These are phyloP conservation scores for Maudiozyma bulderi DNA, from an alignment of 805 yeast genomes.

Conservation along the genomic window DNA sequence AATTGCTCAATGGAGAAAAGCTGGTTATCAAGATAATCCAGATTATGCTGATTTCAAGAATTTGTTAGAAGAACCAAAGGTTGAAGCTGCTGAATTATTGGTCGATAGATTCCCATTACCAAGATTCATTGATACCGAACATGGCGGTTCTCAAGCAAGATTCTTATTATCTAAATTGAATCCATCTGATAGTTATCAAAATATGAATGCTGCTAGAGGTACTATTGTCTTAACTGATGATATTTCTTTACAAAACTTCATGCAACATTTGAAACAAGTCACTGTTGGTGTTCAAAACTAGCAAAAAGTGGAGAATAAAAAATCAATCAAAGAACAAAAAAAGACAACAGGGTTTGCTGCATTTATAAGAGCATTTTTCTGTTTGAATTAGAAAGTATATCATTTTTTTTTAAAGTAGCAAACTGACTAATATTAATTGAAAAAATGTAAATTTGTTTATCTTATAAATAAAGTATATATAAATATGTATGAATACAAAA, in stretches of 20 bases:
- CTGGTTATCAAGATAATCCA: slow-evolving; percentile 84
- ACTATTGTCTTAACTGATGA: slow-evolving; percentile 94
- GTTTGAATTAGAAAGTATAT: neutral
- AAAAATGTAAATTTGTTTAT: neutral
- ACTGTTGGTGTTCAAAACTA: slow-evolving; percentile 50
- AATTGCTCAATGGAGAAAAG: slow-evolving; percentile 92
- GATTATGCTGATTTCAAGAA: slow-evolving; percentile 84
- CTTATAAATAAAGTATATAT: neutral
- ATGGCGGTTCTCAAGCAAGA: slow-evolving; percentile 97
- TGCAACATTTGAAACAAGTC: slow-evolving; percentile 86
- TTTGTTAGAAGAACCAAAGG: slow-evolving; percentile 78
- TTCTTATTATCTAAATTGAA: slow-evolving; percentile 90
- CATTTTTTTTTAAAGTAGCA: neutral
- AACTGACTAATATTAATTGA: neutral
- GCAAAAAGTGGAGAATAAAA: slow-evolving; percentile 1
- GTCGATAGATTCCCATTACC: slow-evolving; percentile 96
- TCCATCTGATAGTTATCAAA: slow-evolving; percentile 79
- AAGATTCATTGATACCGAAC: slow-evolving; percentile 93
- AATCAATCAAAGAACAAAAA: neutral
- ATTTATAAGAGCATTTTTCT: slow-evolving; percentile 1
- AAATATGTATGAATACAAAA: neutral
- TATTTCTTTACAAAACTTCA: slow-evolving; percentile 87
- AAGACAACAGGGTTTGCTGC: neutral
- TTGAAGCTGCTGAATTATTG: slow-evolving; percentile 85
- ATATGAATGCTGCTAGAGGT: slow-evolving; percentile 38